Conservation (phyloP, 2,329 filamentous ascomycete species). For the Lecanicillium sp. region DNA sequence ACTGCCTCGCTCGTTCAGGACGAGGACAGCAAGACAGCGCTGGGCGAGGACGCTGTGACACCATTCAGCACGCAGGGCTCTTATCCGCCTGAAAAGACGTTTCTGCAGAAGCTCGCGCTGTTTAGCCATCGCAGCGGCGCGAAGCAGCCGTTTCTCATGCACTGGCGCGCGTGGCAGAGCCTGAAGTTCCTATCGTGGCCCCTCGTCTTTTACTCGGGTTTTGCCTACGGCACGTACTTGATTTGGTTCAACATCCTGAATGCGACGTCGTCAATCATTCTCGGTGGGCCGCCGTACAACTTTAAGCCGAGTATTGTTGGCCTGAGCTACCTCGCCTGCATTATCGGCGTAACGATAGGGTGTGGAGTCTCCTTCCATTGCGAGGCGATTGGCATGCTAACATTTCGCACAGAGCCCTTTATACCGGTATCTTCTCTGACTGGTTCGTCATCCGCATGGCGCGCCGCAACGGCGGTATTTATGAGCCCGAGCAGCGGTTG, state of each 20-base stretch:
- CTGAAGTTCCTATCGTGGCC: conserved; percentile 35
- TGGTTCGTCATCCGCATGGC: conserved; percentile 32
- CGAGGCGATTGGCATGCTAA: too few species aligned
- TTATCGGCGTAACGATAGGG: conserved; percentile 28
- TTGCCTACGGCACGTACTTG: conserved; percentile 36
- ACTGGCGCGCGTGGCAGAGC: conserved; percentile 30
- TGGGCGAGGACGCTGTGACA: too few species aligned
- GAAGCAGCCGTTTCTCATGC: conserved; percentile 33
- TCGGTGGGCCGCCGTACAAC: conserved; percentile 32
- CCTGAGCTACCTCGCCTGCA: conserved; percentile 31
- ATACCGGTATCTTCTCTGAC: conserved; percentile 32
- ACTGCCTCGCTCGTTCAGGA: not conserved
- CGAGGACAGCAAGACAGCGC: too few species aligned
- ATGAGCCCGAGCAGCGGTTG: conserved; percentile 36
- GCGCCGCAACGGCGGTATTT: conserved; percentile 34
- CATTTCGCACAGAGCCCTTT: conserved; percentile 13
- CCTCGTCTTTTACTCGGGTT: conserved; percentile 36
- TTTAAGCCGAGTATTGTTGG: conserved; percentile 35
- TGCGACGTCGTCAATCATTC: conserved; percentile 35
- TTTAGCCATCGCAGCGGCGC: not conserved
- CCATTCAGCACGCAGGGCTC: too few species aligned
- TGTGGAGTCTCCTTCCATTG: conserved; percentile 15
- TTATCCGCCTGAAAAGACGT: conserved; percentile 31
- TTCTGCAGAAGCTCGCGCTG: conserved; percentile 36
- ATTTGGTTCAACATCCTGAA: conserved; percentile 40